phyloP scores from a whole-genome alignment of 2,329 filamentous ascomycete species.

The Didymellaceae sp. region DNA sequence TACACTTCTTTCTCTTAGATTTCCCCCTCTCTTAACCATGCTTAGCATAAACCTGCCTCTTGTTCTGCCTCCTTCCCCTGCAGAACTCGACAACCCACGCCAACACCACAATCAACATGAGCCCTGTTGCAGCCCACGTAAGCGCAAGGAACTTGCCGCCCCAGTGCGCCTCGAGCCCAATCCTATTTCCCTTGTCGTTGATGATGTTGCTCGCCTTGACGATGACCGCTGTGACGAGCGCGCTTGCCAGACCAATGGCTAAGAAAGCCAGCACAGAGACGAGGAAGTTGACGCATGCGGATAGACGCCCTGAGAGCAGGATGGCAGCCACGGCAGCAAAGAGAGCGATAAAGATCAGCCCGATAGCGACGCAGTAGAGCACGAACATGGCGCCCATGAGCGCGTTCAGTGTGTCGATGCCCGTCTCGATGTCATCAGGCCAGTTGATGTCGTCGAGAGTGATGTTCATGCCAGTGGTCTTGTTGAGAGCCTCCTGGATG shows the following conservation, averaged over 20 bases:
- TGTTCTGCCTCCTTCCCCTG: slow-evolving; percentile 28
- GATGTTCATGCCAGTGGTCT: slow-evolving; percentile 49
- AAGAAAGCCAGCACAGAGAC: slow-evolving; percentile 61
- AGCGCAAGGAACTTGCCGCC: slow-evolving; percentile 64
- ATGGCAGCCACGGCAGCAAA: slow-evolving; percentile 55
- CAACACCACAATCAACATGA: slow-evolving; percentile 50
- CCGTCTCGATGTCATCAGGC: slow-evolving; percentile 62
- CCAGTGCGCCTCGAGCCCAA: slow-evolving; percentile 58
- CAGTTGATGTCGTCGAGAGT: slow-evolving; percentile 62
- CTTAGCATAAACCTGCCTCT: slow-evolving; percentile 24
- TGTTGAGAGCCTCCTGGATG: slow-evolving; percentile 58
- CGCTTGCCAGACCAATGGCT: slow-evolving; percentile 73
- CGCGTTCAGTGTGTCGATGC: slow-evolving; percentile 58
- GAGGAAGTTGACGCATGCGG: slow-evolving; percentile 59
- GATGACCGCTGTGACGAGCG: slow-evolving; percentile 70
- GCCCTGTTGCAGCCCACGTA: slow-evolving; percentile 63
- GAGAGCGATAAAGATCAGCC: slow-evolving; percentile 58
- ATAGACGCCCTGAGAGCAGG: slow-evolving; percentile 53
- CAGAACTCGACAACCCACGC: slow-evolving; percentile 42
- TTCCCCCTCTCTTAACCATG: slow-evolving; percentile 24
- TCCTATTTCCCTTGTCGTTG: slow-evolving; percentile 59
- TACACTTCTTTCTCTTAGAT: not conserved
- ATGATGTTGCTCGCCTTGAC: slow-evolving; percentile 61
- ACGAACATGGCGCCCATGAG: slow-evolving; percentile 62
- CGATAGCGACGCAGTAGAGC: slow-evolving; percentile 65